Evolutionary conservation across 208 protist genomes (phyloP).

Genomic region (Acanthamoeba triangularis): DNA sequence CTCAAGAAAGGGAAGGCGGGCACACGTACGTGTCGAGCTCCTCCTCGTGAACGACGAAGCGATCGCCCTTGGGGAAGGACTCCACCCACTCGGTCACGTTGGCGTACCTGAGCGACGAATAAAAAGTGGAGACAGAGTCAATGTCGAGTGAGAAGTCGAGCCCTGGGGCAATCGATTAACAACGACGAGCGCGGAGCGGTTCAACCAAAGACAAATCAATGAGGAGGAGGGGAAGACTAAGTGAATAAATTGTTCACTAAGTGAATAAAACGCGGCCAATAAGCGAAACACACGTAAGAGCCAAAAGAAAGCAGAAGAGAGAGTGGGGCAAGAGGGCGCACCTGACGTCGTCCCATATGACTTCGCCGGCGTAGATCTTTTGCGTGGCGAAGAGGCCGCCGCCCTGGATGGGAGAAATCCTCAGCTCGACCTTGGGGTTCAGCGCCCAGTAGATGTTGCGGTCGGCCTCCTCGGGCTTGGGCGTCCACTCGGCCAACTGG

Average conservation of each 20-base stretch:
- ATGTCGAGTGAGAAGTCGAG: not conserved
- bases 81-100: conserved; percentile 56
- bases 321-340: not conserved
- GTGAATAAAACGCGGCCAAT: too few relatives aligned
- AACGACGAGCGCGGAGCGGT: not conserved
- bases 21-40: conserved; percentile 53
- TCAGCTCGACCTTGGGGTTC: conserved; percentile 71
- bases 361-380: conserved; percentile 61
- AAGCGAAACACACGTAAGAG: not conserved
- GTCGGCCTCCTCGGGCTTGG: conserved; percentile 65
- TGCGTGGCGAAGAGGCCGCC: conserved; percentile 68
- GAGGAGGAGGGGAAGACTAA: too few relatives aligned
- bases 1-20: not conserved
- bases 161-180: not conserved
- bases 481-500: conserved; percentile 11
- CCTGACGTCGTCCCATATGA: conserved; percentile 71
- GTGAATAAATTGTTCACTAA: too few relatives aligned
- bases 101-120: not conserved
- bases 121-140: too few relatives aligned
- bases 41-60: conserved; percentile 67
- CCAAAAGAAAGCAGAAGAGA: not conserved
- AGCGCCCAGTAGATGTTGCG: conserved; percentile 72
- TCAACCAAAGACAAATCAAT: too few relatives aligned
- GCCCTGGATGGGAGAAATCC: conserved; percentile 75
- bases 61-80: conserved; percentile 45